These are phyloP conservation scores for Curvularia sp. DNA, from an alignment of 2,329 filamentous ascomycete species.

Conservation along the genomic window DNA sequence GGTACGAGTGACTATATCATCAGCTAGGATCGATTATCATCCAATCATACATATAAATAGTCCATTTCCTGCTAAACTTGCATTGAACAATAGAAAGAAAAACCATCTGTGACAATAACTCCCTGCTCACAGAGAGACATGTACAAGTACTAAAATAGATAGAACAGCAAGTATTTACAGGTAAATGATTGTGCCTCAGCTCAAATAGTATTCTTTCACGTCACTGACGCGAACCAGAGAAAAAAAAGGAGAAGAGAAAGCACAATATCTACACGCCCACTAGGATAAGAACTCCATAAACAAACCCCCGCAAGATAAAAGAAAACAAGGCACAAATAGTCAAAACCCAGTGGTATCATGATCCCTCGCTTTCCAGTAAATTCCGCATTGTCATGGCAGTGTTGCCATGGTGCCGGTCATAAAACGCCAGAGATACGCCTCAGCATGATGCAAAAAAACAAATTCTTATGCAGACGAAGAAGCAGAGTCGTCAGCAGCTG, in stretches of 20 bases:
- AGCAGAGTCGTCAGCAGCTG: constrained; percentile 39
- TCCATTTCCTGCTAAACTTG: no score
- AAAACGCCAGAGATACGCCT: not conserved
- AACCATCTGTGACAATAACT: no score
- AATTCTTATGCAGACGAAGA: constrained; percentile 35
- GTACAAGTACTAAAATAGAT: no score
- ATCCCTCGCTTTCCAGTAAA: constrained; percentile 6
- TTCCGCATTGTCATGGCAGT: not conserved
- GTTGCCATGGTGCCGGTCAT: not conserved
- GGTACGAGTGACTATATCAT: no score
- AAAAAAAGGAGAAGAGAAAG: not conserved
- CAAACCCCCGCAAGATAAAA: constrained; percentile 8
- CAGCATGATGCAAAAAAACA: not conserved
- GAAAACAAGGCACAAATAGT: not conserved
- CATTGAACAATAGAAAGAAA: no score
- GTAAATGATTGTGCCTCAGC: not conserved
- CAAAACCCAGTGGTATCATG: constrained; percentile 18
- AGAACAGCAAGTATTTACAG: not conserved
- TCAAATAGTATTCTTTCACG: not conserved
- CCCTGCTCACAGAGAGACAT: no score
- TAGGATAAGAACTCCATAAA: constrained; percentile 11
- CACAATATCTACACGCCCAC: not conserved
- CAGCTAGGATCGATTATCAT: no score
- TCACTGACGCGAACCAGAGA: not conserved
- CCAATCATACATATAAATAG: no score